Conservation (phyloP, 2,329 filamentous ascomycete genomes). For the Fusarium hostae region DNA sequence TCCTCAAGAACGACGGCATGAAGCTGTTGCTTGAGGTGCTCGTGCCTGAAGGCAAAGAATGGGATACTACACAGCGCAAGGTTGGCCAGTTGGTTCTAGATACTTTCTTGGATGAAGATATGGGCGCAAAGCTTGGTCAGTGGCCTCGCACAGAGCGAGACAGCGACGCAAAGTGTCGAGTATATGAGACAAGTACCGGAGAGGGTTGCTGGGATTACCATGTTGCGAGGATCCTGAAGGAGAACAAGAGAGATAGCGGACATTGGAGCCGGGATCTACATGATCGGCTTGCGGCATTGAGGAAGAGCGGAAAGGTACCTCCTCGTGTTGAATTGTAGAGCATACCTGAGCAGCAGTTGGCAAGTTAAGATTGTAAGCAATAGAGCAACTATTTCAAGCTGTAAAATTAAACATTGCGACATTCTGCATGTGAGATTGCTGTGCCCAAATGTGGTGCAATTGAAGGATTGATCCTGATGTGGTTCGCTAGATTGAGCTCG, state of each 20-base stretch:
- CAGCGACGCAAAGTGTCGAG: constrained; percentile 52
- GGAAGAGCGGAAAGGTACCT: constrained; percentile 44
- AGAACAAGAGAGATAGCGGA: constrained; percentile 49
- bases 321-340: constrained; percentile 50
- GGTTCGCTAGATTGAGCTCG: constrained; percentile 7
- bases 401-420: background rate
- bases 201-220: constrained; percentile 71
- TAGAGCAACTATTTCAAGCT: background rate
- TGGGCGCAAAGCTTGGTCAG: constrained; percentile 67
- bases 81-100: constrained; percentile 70
- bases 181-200: constrained; percentile 46
- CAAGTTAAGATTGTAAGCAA: background rate
- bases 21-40: constrained; percentile 64
- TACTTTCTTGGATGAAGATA: constrained; percentile 73
- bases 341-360: background rate
- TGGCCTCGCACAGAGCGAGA: constrained; percentile 60
- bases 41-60: constrained; percentile 57
- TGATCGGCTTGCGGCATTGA: constrained; percentile 48
- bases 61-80: constrained; percentile 63
- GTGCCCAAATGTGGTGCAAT: background rate
- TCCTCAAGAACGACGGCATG: constrained; percentile 66
- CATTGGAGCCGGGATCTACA: constrained; percentile 61
- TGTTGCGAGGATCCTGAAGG: constrained; percentile 54
- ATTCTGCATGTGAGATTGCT: background rate
- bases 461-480: constrained; percentile 4